These are phyloP conservation scores for Penicillium paradoxum DNA, from an alignment of 495 filamentous ascomycete genomes.

Conservation along the genomic window DNA sequence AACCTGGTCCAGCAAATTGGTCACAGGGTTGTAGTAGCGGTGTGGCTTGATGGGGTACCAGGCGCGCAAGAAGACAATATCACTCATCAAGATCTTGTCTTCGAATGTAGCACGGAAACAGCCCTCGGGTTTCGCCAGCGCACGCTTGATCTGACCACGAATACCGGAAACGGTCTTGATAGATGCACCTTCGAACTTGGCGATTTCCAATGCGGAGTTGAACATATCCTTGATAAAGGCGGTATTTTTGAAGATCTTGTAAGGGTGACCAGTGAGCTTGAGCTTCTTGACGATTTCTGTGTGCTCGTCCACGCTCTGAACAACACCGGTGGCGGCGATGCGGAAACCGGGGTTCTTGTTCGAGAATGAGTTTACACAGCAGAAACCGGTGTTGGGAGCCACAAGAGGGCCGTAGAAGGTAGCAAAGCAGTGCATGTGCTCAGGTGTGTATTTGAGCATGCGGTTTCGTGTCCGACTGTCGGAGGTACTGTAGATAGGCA, in stretches of 20 bases:
- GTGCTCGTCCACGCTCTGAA: constrained; percentile 86
- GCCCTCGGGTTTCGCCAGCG: constrained; percentile 84
- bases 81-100: constrained; percentile 94
- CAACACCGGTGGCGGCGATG: constrained; percentile 88
- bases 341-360: constrained; percentile 87
- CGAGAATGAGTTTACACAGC: constrained; percentile 86
- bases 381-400: constrained; percentile 93
- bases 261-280: constrained; percentile 84
- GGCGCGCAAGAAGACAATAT: constrained; percentile 90
- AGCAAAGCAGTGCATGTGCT: constrained; percentile 97
- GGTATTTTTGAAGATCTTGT: constrained; percentile 99
- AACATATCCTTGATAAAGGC: constrained; percentile 99
- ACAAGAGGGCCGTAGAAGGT: constrained; percentile 94
- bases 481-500: constrained; percentile 90
- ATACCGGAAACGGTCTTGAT: constrained; percentile 95
- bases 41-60: constrained; percentile 96
- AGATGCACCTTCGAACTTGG: constrained; percentile 94
- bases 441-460: constrained; percentile 95
- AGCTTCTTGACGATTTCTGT: constrained; percentile 98
- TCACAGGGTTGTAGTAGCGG: constrained; percentile 94
- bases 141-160: constrained; percentile 92
- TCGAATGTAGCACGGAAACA: constrained; percentile 96
- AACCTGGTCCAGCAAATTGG: constrained; percentile 66
- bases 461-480: constrained; percentile 89
- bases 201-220: constrained; percentile 81